These are phyloP conservation scores for Uronychia setigera DNA, from an alignment of 73 alveolate species.

Conservation along the genomic window DNA sequence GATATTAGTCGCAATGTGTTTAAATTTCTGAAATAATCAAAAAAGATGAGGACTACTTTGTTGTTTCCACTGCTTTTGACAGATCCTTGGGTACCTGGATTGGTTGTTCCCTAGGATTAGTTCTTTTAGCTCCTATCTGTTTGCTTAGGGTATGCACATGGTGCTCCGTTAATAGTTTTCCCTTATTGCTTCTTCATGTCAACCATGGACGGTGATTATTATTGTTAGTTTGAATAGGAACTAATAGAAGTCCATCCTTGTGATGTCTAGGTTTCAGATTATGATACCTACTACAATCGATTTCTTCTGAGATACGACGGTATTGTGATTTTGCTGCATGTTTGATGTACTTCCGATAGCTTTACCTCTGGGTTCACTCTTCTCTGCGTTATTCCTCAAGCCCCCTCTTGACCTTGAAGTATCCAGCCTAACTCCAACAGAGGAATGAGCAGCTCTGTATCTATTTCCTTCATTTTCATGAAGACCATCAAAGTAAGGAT, in stretches of 20 bases:
- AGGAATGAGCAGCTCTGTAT: constrained; percentile 34
- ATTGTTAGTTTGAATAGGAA: not conserved
- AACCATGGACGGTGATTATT: not conserved
- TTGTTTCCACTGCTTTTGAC: not conserved
- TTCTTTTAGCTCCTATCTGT: not conserved
- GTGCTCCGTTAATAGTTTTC: not conserved
- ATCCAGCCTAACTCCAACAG: not conserved
- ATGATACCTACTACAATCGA: not conserved
- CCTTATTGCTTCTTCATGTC: not conserved
- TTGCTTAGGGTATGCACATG: not conserved
- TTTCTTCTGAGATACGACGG: not conserved
- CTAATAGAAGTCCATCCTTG: not conserved
- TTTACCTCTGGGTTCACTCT: not conserved
- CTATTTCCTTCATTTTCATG: constrained; percentile 72
- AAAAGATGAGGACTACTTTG: too few relatives aligned
- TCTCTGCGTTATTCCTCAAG: not conserved
- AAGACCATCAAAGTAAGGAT: constrained; percentile 78
- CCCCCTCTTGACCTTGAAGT: not conserved
- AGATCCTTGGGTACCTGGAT: not conserved
- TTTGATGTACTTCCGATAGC: not conserved
- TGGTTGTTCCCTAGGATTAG: not conserved
- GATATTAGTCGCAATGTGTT: too few relatives aligned
- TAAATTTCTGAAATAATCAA: too few relatives aligned
- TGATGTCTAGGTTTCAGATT: not conserved
- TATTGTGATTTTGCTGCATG: not conserved